Conservation (phyloP, 495 filamentous ascomycete species). For the Penicillium goetzii region DNA sequence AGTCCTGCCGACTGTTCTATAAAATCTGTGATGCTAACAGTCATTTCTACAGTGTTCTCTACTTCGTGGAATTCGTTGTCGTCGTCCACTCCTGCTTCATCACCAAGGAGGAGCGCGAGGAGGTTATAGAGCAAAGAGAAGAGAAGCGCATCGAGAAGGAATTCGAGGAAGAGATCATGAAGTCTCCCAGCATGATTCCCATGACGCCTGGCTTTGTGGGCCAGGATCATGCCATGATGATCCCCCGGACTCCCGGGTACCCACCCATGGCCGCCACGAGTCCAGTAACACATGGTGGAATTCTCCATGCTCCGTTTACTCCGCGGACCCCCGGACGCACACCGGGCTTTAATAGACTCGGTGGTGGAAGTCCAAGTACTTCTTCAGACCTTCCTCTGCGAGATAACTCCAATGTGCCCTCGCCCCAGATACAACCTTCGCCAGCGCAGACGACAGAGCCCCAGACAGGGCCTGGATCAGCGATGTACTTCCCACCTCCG, state of each 20-base stretch:
- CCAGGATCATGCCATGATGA: slow-evolving; percentile 23
- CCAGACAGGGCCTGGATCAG: slow-evolving; percentile 22
- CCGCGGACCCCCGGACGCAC: slow-evolving; percentile 33
- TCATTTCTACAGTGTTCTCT: slow-evolving; percentile 51
- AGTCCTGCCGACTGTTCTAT: not conserved
- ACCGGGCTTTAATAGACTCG: slow-evolving; percentile 47
- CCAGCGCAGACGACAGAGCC: slow-evolving; percentile 30
- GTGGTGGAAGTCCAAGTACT: slow-evolving; percentile 18
- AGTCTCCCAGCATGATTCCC: slow-evolving; percentile 46
- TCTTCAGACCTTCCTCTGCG: slow-evolving; percentile 50
- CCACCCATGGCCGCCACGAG: slow-evolving; percentile 29
- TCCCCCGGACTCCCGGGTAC: slow-evolving; percentile 34
- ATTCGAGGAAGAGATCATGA: slow-evolving; percentile 51
- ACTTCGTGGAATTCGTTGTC: slow-evolving; percentile 58
- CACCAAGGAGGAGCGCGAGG: slow-evolving; percentile 47
- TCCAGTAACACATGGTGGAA: slow-evolving; percentile 22
- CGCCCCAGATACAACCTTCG: slow-evolving; percentile 29
- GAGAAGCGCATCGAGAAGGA: slow-evolving; percentile 47
- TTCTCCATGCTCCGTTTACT: slow-evolving; percentile 39
- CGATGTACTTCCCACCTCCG: slow-evolving; percentile 50
- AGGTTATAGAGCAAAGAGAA: slow-evolving; percentile 40
- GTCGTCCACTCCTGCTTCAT: slow-evolving; percentile 65
- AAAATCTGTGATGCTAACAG: slow-evolving; percentile 20
- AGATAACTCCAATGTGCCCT: slow-evolving; percentile 30
- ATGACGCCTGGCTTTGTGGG: slow-evolving; percentile 33